Conservation (phyloP, 2,329 filamentous ascomycete genomes). For the Exophiala alcalophila region DNA sequence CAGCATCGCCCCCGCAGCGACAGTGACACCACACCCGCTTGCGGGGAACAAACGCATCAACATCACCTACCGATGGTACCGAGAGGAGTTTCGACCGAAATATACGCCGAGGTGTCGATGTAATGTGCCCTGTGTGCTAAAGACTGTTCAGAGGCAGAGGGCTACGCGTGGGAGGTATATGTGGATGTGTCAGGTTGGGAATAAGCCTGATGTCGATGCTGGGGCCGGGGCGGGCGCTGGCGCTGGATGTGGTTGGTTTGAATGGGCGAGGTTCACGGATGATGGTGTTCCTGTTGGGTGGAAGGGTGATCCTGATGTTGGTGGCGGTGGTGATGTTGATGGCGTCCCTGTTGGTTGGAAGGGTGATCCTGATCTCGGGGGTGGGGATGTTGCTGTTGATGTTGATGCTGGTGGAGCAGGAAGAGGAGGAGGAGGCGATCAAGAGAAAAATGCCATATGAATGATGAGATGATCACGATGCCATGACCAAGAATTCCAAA, state of each 20-base stretch:
- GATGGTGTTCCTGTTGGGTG: constrained; percentile 74
- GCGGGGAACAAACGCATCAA: constrained; percentile 81
- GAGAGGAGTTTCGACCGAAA: constrained; percentile 69
- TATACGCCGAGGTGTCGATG: constrained; percentile 78
- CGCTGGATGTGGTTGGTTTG: constrained; percentile 70
- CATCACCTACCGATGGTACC: constrained; percentile 88
- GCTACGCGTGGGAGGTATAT: constrained; percentile 79
- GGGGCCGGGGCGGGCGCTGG: too few species aligned
- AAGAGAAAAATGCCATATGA: too few species aligned
- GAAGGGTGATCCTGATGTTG: constrained; percentile 4
- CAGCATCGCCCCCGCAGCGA: constrained; percentile 68
- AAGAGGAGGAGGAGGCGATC: too few species aligned
- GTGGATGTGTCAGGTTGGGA: constrained; percentile 83
- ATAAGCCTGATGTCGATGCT: too few species aligned
- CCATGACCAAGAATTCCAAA: too few species aligned
- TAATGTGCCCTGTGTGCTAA: constrained; percentile 63
- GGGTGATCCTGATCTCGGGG: background rate
- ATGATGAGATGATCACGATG: too few species aligned
- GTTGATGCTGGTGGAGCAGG: constrained; percentile 74
- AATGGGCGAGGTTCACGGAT: constrained; percentile 83
- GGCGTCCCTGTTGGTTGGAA: constrained; percentile 68
- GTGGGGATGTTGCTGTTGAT: too few species aligned
- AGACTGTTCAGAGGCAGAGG: constrained; percentile 75
- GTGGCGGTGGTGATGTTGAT: too few species aligned
- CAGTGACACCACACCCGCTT: constrained; percentile 80